Evolutionary conservation across 2,329 filamentous ascomycete species (phyloP), one percentile per base, ranked within the genome.

Genomic region (Graphiopsis chlorocephala): DNA sequence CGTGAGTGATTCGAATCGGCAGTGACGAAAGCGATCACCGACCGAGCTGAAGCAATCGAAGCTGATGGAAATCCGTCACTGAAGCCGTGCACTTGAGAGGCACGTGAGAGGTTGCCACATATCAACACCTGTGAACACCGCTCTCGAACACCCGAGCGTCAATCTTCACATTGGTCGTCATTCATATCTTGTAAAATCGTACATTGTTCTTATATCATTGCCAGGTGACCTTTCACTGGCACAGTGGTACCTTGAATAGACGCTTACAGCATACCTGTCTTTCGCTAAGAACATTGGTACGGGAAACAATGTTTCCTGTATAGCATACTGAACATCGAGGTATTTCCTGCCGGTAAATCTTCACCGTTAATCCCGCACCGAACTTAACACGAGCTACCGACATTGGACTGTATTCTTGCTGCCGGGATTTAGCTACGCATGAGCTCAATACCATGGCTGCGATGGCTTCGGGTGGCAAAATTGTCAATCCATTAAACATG

Each of bases 1-100:
- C n/a, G 26, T 20, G 42, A 31, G 35, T 45, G 33, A 45, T 45
- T 45, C n/a, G 38, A 45, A 45, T 23, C 38, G 29, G 59, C 42
- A 38, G 45, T 53, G 59, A 52, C 59, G 47, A 61, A 61, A 61
- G 59, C 59, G 47, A 28, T 53, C 59, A 61, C 59, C 59, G 59
- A 61, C 47, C 31, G 31, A 60, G 20, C 53, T 56, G 53, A 28
- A 33, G 53, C 53, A 8, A 47, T 60, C 38, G 57, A 60, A 60
- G 38, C 57, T 47, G 33, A 31, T 60, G 20, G 57, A 60, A 60
- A n/a, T 15, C 26, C 38, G 31, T 31, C 53, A 45, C 38, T 45
- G 5, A 45, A 45, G 38, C 38, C 38, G 38, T 45, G 38, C 38
- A 56, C 53, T 29, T 56, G 50, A 53, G 26, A 6, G 3, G 35